Conservation (phyloP, 371 early-diverging fungal genomes). For the Mortierella sp. region DNA sequence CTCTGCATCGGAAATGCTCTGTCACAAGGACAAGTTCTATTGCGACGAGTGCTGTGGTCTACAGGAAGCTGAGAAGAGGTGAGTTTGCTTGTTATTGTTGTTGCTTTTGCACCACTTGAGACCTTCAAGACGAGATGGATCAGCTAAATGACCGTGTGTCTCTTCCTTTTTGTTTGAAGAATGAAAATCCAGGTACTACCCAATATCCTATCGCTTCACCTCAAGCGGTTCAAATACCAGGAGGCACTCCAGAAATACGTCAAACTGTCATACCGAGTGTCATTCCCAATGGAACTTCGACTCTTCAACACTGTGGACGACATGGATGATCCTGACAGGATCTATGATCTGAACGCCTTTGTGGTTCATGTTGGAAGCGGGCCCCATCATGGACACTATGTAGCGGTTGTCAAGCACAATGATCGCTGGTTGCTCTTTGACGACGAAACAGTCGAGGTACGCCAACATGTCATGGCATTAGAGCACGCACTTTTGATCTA, state of each 20-base stretch:
- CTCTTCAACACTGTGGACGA: slow-evolving; percentile 95
- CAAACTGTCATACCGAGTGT: slow-evolving; percentile 94
- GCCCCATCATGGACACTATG: slow-evolving; percentile 97
- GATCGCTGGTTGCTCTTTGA: slow-evolving; percentile 95
- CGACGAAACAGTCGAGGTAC: slow-evolving; percentile 90
- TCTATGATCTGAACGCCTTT: slow-evolving; percentile 90
- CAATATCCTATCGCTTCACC: slow-evolving; percentile 93
- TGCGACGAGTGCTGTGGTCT: slow-evolving; percentile 94
- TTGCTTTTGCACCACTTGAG: no score
- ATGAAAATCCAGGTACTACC: slow-evolving; percentile 96
- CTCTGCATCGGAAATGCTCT: slow-evolving; percentile 92
- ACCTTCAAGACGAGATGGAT: no score
- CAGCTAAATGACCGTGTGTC: no score
- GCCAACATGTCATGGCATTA: background rate
- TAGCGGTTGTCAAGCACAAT: slow-evolving; percentile 87
- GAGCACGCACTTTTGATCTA: no score
- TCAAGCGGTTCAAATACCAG: slow-evolving; percentile 97
- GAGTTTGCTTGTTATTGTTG: no score
- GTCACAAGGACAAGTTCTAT: slow-evolving; percentile 96
- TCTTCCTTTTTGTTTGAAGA: slow-evolving; percentile 55
- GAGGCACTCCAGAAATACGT: slow-evolving; percentile 89
- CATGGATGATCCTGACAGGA: slow-evolving; percentile 84
- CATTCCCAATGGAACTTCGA: slow-evolving; percentile 92
- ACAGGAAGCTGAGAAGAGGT: slow-evolving; percentile 96
- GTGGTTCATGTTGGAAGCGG: slow-evolving; percentile 97